phyloP scores from a whole-genome alignment of 805 yeast genomes.

The Saccharomycopsis lassenensis region DNA sequence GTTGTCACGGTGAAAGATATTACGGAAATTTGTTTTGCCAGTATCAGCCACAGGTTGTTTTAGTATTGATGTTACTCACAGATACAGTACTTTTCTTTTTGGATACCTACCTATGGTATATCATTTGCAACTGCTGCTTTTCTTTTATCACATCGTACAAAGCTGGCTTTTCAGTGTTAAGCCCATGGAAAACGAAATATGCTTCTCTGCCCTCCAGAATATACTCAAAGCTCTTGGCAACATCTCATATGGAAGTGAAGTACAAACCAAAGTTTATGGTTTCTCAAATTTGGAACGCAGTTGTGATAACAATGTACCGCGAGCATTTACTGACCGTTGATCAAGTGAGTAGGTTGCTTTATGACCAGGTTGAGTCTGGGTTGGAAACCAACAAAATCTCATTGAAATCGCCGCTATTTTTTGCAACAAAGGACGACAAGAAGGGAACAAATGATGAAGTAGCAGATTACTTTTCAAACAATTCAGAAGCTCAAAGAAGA shows the following conservation, averaged over 20 bases:
- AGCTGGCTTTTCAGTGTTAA: slow-evolving; percentile 94
- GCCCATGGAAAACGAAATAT: slow-evolving; percentile 99
- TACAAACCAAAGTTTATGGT: slow-evolving; percentile 44
- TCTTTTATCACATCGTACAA: slow-evolving; percentile 97
- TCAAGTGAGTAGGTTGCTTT: slow-evolving; percentile 55
- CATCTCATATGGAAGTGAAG: slow-evolving; percentile 40
- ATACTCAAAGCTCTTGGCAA: slow-evolving; percentile 92
- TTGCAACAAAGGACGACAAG: slow-evolving; percentile 95
- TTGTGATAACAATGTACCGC: slow-evolving; percentile 69
- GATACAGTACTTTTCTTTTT: slow-evolving; percentile 93
- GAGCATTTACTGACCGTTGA: slow-evolving; percentile 69
- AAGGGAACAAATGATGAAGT: slow-evolving; percentile 52
- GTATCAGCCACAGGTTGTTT: slow-evolving; percentile 77
- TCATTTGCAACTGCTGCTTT: slow-evolving; percentile 87
- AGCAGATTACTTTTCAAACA: slow-evolving; percentile 90
- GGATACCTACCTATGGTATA: slow-evolving; percentile 99
- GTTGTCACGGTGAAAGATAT: slow-evolving; percentile 95
- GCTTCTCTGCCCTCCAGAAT: slow-evolving; percentile 97
- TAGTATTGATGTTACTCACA: slow-evolving; percentile 85
- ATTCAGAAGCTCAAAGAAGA: slow-evolving; percentile 99
- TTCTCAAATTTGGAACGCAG: slow-evolving; percentile 74
- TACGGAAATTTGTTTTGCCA: slow-evolving; percentile 63
- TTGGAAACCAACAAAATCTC: slow-evolving; percentile 94
- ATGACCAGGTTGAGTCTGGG: slow-evolving; percentile 30
- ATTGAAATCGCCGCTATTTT: slow-evolving; percentile 97